phyloP scores from a whole-genome alignment of 148 eudicot genomes.

The Persicaria maculosa region DNA sequence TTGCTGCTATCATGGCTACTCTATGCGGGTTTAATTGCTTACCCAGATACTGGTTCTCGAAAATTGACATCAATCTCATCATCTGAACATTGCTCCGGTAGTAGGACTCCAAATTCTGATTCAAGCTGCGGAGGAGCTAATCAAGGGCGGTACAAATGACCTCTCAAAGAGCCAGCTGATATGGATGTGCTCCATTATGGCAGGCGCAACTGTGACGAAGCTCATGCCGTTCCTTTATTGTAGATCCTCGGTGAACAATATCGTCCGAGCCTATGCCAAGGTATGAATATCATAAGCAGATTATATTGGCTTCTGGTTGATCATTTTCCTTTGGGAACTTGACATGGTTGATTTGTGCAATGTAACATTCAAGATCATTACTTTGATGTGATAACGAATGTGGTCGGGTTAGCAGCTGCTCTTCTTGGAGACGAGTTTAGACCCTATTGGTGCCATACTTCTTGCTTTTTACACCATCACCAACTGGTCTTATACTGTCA shows the following conservation, averaged over 20 bases:
- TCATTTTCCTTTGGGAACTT: too few species aligned
- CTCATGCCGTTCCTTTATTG: conserved; percentile 69
- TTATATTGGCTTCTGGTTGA: too few species aligned
- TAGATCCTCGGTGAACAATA: conserved; percentile 63
- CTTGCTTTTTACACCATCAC: conserved; percentile 79
- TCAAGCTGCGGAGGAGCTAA: conserved; percentile 64
- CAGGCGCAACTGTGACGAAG: conserved; percentile 66
- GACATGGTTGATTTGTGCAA: too few species aligned
- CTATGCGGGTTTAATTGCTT: conserved; percentile 32
- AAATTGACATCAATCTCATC: not conserved
- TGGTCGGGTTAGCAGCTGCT: conserved; percentile 83
- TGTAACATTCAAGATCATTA: conserved; percentile 58
- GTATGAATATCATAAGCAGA: too few species aligned
- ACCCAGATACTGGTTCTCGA: not conserved
- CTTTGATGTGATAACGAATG: conserved; percentile 87
- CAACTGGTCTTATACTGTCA: conserved; percentile 88
- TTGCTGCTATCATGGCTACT: too few species aligned
- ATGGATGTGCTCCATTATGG: conserved; percentile 76
- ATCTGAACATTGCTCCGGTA: not conserved
- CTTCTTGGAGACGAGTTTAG: conserved; percentile 82
- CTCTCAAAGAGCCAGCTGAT: conserved; percentile 43
- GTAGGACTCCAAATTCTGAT: conserved; percentile 81
- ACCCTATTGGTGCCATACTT: conserved; percentile 78
- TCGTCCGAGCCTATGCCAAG: conserved; percentile 91
- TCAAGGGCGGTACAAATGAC: conserved; percentile 42